A percentile compares a stretch with the other conserved stretches of the same genome.
Conservation (phyloP, 2,329 filamentous ascomycete genomes). For the Sarocladium strictum region DNA sequence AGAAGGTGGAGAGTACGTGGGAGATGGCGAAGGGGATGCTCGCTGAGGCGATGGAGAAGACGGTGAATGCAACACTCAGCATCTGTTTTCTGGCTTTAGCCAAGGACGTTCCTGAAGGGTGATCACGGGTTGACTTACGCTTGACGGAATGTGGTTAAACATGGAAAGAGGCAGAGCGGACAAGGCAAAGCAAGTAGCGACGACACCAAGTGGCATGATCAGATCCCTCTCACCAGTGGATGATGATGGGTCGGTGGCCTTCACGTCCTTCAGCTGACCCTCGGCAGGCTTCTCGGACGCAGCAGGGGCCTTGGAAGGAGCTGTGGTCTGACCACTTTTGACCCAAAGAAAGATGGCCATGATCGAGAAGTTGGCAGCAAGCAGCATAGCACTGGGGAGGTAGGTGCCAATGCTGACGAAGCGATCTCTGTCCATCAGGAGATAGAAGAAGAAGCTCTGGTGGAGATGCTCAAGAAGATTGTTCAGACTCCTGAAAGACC, state of each 20-base stretch:
- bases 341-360: slow-evolving; percentile 95
- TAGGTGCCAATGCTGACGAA: slow-evolving; percentile 99
- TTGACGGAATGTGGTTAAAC: slow-evolving; percentile 69
- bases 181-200: slow-evolving; percentile 67
- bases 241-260: slow-evolving; percentile 13
- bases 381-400: slow-evolving; percentile 92
- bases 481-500: slow-evolving; percentile 87
- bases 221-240: slow-evolving; percentile 55
- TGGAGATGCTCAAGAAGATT: slow-evolving; percentile 95
- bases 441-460: slow-evolving; percentile 99
- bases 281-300: slow-evolving; percentile 4
- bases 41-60: slow-evolving; percentile 50
- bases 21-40: slow-evolving; percentile 53
- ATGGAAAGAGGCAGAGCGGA: slow-evolving; percentile 76
- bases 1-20: slow-evolving; percentile 43
- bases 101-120: neutral
- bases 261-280: slow-evolving; percentile 25
- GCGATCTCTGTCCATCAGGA: slow-evolving; percentile 82
- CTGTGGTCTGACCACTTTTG: slow-evolving; percentile 58
- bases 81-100: slow-evolving; percentile 35
- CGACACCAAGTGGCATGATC: slow-evolving; percentile 66
- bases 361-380: slow-evolving; percentile 91
- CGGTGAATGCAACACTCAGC: slow-evolving; percentile 51
- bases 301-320: slow-evolving; percentile 10
- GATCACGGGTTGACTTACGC: slow-evolving; percentile 42